A percentile compares a stretch with the other conserved stretches of the same genome.
Evolutionary conservation across 306 rosid species (phyloP).

Genomic region (Fagus crenata): DNA sequence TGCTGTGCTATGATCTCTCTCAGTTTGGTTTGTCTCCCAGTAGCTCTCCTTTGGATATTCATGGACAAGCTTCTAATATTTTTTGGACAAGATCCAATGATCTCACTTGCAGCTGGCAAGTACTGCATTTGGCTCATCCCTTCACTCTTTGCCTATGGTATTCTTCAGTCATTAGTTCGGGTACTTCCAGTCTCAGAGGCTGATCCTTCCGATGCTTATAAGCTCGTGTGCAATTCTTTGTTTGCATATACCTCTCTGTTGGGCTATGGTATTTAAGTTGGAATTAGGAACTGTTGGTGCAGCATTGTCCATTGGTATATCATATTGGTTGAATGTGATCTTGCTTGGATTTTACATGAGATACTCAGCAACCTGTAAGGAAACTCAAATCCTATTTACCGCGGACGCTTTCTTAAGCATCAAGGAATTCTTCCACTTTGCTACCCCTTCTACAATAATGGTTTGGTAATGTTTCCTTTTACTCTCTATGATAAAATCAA

Average conservation of each 20-base stretch:
- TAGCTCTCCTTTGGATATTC: constrained; percentile 50
- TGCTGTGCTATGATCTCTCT: constrained; percentile 47
- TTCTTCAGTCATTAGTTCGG: constrained; percentile 54
- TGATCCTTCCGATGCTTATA: constrained; percentile 45
- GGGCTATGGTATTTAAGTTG: constrained; percentile 51
- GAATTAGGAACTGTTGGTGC: constrained; percentile 51
- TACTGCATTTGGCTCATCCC: constrained; percentile 57
- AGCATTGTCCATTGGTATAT: constrained; percentile 45
- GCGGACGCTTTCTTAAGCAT: constrained; percentile 34
- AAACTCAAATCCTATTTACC: constrained; percentile 39
- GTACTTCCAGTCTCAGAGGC: constrained; percentile 53
- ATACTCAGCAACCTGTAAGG: constrained; percentile 49
- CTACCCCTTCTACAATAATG: constrained; percentile 65
- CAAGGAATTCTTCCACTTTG: constrained; percentile 43
- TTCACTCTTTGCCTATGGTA: constrained; percentile 44
- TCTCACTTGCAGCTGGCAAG: constrained; percentile 45
- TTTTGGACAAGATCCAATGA: constrained; percentile 50
- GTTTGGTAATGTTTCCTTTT: constrained; percentile 46
- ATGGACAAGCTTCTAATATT: constrained; percentile 43
- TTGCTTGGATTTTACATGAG: neutral
- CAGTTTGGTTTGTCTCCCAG: constrained; percentile 44
- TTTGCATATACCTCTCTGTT: constrained; percentile 48
- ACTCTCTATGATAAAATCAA: neutral
- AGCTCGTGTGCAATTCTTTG: constrained; percentile 42
- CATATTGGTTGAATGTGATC: neutral